A percentile compares a stretch with the other conserved stretches of the same genome.
phyloP scores from a whole-genome alignment of 371 early-diverging fungal genomes.

The Mucor circinelloides region DNA sequence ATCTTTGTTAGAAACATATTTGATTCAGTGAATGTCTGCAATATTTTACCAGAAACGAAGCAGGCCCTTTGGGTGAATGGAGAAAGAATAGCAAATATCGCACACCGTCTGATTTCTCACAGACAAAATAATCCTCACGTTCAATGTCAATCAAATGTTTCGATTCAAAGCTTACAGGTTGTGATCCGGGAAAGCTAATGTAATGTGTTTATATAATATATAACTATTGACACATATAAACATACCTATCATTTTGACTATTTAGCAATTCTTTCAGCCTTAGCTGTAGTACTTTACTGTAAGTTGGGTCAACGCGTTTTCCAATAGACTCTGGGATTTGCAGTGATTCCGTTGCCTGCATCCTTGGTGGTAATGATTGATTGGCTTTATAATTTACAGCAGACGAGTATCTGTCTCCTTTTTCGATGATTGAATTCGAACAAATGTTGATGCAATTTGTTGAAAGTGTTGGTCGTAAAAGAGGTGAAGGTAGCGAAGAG shows the following conservation, averaged over 20 bases:
- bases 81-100: slow-evolving; percentile 73
- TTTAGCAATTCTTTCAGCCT: slow-evolving; percentile 46
- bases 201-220: neutral
- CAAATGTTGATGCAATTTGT: neutral
- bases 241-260: slow-evolving; percentile 47
- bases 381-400: neutral
- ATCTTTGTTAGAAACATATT: neutral
- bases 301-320: slow-evolving; percentile 55
- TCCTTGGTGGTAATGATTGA: neutral
- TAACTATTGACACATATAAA: neutral
- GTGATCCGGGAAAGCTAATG: slow-evolving; percentile 85
- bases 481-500: neutral
- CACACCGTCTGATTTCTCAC: slow-evolving; percentile 90
- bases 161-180: slow-evolving; percentile 78
- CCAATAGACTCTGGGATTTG: slow-evolving; percentile 41
- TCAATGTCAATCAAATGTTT: slow-evolving; percentile 69
- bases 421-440: neutral
- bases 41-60: slow-evolving; percentile 62
- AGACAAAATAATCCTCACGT: slow-evolving; percentile 85
- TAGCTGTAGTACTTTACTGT: slow-evolving; percentile 44
- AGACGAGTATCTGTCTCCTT: neutral
- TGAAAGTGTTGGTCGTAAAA: neutral
- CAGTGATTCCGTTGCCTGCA: slow-evolving; percentile 13
- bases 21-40: neutral
- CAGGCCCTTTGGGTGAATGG: slow-evolving; percentile 58